Evolutionary conservation across 495 filamentous ascomycete species (phyloP), one percentile per base, ranked within the genome.

Genomic region (Penicillium cataractarum): DNA sequence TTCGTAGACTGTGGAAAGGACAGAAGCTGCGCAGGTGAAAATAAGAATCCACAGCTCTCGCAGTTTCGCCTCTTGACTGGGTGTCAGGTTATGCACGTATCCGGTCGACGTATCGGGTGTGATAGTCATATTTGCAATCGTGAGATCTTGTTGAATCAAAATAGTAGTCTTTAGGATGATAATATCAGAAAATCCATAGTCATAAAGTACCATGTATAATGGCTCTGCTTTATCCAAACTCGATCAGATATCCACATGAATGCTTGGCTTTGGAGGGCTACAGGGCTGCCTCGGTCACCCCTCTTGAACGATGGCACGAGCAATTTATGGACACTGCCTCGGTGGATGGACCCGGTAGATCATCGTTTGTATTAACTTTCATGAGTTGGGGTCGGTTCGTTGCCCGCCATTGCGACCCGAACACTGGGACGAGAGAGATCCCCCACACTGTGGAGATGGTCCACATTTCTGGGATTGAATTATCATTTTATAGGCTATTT

Each of bases 11-110:
- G 65, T 51, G 0, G 67, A 66, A 2, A 70, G 21, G 0, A 70
- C 61, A 22, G 61, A 64, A 0, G 65, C 58, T 15, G 59, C 57
- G 21, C 64, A 62, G 24, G 58, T 59, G 5, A 70, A 62, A 3
- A 70, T 39, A n/a, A 69, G 59, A 15, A 58, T 58, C 67, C 67
- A 69, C 15, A 69, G 56, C 32, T 69, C 67, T 10, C 54, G 65
- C 29, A 69, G 29, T 22, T 67, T 69, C 12, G 35, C 51, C 12
- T 69, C 64, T 33, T 69, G 64, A 9, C 35, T 40, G 27, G 57
- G 58, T 6, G 64, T 67, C 5, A 69, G 67, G 55, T 69, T 57
- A 33, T 51, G 24, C 33, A 69, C 57, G 31, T 69, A 60, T 29
- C 67, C 67, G 9, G 67, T 39, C 15, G 35, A 21, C 0, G 26